Base-by-base conservation (phyloP, 495 filamentous ascomycete species). In the Neurospora intermedia region DNA sequence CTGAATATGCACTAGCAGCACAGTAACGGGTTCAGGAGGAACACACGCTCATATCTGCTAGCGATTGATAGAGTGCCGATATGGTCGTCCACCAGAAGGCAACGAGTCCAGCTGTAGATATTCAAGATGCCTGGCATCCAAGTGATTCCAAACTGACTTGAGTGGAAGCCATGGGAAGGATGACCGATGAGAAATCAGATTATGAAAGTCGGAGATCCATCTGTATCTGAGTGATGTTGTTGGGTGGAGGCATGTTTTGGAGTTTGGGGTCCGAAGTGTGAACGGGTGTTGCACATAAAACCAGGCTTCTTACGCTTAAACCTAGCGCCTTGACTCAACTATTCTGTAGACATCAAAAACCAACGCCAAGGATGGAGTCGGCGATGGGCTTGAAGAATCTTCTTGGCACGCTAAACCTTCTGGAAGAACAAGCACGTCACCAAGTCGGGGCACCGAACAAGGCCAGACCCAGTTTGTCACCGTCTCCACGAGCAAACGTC, bases 401-500 rank as follows among this genome's bases (percentile, higher is more conserved):
- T 66, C 27, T 66, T 66, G 54, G 54, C 54, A 66, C 54, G 54
- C 54, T 35, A 66, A 66, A 66, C 54, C 27, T 66, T 66, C 54
- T 66, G 54, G 54, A 66, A 66, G 54, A 66, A 66, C 27, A 1
- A 27, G 54, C 54, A 66, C 54, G 54, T 66, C 54, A 62, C 54
- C 54, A 38, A 38, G 35, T 38, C 35, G 6, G 35, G 35, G 35
- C 35, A 38, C 2, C 35, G 54, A 15, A 6, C 54, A 62, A 62
- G 54, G 31, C 54, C 54, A 62, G 54, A 35, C 54, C 54, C 54
- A 62, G 27, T 18, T 35, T 27, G 54, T 62, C 54, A 66, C 54
- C 54, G 54, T 66, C 54, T 66, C 54, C 54, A 66, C 54, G 54
- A 62, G 54, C 54, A 62, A 62, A 62, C 54, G 27, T 66, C 27